phyloP scores from a whole-genome alignment of 2,329 filamentous ascomycete genomes.

The Conoideocrella luteorostrata region DNA sequence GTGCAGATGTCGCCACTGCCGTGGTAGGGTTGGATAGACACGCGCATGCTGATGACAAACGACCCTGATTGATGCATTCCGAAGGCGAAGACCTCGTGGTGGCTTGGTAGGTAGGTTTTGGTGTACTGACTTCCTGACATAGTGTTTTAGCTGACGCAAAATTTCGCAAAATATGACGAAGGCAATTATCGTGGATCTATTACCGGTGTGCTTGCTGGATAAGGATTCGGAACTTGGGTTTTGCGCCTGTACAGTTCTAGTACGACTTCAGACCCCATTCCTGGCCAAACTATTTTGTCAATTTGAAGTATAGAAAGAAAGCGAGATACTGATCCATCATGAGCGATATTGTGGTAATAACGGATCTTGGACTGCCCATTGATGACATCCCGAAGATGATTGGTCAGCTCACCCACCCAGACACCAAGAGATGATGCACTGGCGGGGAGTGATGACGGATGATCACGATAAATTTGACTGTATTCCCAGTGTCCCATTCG shows the following conservation, averaged over 20 bases:
- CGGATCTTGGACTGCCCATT: slow-evolving; percentile 30
- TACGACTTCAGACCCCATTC: slow-evolving; percentile 73
- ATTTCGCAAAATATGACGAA: slow-evolving; percentile 21
- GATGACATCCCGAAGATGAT: slow-evolving; percentile 53
- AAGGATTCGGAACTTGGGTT: slow-evolving; percentile 5
- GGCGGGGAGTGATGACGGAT: slow-evolving; percentile 53
- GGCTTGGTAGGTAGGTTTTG: neutral
- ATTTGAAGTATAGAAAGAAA: slow-evolving; percentile 65
- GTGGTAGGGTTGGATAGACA: slow-evolving; percentile 16
- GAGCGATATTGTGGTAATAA: slow-evolving; percentile 73
- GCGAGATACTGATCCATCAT: slow-evolving; percentile 66
- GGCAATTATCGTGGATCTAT: slow-evolving; percentile 21
- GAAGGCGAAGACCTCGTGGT: slow-evolving; percentile 9
- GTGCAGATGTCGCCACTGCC: neutral
- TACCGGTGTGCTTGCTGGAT: slow-evolving; percentile 13
- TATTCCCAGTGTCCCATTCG: slow-evolving; percentile 77
- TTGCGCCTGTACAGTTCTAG: slow-evolving; percentile 62
- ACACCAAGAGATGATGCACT: slow-evolving; percentile 60
- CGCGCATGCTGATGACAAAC: slow-evolving; percentile 21
- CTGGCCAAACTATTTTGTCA: slow-evolving; percentile 75
- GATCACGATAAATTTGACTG: slow-evolving; percentile 67
- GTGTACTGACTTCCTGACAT: slow-evolving; percentile 13
- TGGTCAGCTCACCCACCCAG: slow-evolving; percentile 65
- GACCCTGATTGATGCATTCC: slow-evolving; percentile 18
- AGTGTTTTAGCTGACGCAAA: slow-evolving; percentile 16